These are phyloP conservation scores for Ophiocordyceps unilateralis DNA, from an alignment of 2,329 filamentous ascomycete species.

Conservation along the genomic window DNA sequence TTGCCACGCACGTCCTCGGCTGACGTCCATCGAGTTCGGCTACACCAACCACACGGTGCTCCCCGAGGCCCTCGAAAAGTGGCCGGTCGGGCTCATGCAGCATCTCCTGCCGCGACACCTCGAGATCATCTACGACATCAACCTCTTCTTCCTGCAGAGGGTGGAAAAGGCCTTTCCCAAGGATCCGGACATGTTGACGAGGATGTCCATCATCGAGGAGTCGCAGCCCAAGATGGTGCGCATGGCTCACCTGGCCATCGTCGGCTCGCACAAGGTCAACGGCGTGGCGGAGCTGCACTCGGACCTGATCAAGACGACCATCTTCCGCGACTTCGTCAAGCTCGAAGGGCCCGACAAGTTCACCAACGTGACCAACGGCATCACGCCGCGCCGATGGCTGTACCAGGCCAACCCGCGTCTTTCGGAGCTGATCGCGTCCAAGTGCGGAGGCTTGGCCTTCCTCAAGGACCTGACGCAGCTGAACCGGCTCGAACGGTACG, in stretches of 20 bases:
- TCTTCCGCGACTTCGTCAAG: slow-evolving; percentile 95
- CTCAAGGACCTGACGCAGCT: slow-evolving; percentile 79
- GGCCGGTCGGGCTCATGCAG: slow-evolving; percentile 85
- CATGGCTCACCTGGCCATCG: slow-evolving; percentile 89
- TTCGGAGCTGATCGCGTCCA: slow-evolving; percentile 81
- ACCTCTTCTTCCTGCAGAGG: slow-evolving; percentile 76
- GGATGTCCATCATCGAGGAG: slow-evolving; percentile 97
- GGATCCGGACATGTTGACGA: slow-evolving; percentile 66
- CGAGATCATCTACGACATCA: slow-evolving; percentile 97
- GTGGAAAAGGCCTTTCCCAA: slow-evolving; percentile 86
- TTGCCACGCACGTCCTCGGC: too few relatives aligned
- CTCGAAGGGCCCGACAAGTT: slow-evolving; percentile 96
- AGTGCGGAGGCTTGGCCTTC: slow-evolving; percentile 68
- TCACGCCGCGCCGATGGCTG: slow-evolving; percentile 89
- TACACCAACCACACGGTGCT: slow-evolving; percentile 99
- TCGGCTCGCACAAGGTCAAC: slow-evolving; percentile 98
- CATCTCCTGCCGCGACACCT: slow-evolving; percentile 85
- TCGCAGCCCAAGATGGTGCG: slow-evolving; percentile 94
- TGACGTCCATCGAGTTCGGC: slow-evolving; percentile 44
- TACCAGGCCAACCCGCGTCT: slow-evolving; percentile 92
- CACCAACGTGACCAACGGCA: slow-evolving; percentile 95
- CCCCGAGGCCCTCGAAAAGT: slow-evolving; percentile 93
- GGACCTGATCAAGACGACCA: slow-evolving; percentile 95
- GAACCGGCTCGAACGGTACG: slow-evolving; percentile 68
- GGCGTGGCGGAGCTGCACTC: slow-evolving; percentile 96